phyloP scores from a whole-genome alignment of 805 yeast species.

The Saccharomycopsis vini region DNA sequence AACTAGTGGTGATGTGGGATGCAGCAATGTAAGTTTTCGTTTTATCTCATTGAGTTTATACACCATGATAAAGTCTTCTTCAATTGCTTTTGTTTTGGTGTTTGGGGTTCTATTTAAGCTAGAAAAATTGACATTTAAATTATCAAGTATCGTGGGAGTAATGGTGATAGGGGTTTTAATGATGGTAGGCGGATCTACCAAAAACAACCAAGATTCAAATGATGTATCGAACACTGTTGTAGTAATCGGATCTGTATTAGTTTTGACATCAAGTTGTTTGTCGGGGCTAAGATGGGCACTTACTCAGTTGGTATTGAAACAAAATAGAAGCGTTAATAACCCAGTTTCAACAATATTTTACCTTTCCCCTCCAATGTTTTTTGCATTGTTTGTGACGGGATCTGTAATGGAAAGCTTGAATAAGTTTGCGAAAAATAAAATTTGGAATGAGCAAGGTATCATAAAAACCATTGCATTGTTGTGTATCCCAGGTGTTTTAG shows the following conservation, averaged over 20 bases:
- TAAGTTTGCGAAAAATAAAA: conserved; percentile 40
- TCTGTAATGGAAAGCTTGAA: conserved; percentile 47
- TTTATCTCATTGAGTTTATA: conserved; percentile 75
- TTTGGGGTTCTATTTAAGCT: conserved; percentile 79
- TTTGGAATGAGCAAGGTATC: conserved; percentile 61
- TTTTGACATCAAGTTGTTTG: conserved; percentile 67
- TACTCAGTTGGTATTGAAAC: conserved; percentile 71
- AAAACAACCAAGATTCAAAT: conserved; percentile 15
- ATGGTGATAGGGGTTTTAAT: conserved; percentile 81
- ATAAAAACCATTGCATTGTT: conserved; percentile 47
- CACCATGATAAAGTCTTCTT: conserved; percentile 87
- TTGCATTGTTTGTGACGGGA: conserved; percentile 54
- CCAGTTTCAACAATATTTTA: conserved; percentile 80
- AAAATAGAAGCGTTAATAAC: conserved; percentile 49
- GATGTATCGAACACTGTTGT: conserved; percentile 21
- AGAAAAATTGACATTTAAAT: conserved; percentile 62
- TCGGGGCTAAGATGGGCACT: conserved; percentile 94
- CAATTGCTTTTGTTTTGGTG: conserved; percentile 77
- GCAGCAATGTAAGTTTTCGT: conserved; percentile 76
- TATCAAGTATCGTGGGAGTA: conserved; percentile 58
- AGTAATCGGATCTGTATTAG: conserved; percentile 59
- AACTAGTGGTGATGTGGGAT: conserved; percentile 87
- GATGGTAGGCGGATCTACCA: conserved; percentile 59
- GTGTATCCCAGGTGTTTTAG: conserved; percentile 75
- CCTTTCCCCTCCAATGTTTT: conserved; percentile 76